These are phyloP conservation scores for Yamadazyma epiphylla DNA, from an alignment of 1,139 yeast genomes.

Conservation along the genomic window DNA sequence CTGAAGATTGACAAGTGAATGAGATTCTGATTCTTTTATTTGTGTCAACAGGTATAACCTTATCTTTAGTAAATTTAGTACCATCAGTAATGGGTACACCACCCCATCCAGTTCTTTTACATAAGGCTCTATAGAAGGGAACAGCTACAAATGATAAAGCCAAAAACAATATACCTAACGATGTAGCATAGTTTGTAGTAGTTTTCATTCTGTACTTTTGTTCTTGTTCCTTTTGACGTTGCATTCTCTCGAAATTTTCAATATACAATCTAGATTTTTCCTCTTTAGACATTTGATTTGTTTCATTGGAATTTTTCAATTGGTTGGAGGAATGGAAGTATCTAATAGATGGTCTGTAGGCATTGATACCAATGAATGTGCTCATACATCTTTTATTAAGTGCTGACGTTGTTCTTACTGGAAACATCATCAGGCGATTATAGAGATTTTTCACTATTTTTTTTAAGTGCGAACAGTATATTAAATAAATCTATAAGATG, in stretches of 20 bases:
- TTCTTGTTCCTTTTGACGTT: conserved; percentile 24
- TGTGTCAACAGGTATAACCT: conserved; percentile 83
- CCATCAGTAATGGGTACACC: conserved; percentile 92
- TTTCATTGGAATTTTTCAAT: no score
- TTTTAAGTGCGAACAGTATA: no score
- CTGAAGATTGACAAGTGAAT: conserved; percentile 90
- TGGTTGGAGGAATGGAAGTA: no score
- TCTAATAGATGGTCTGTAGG: not conserved
- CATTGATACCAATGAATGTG: no score
- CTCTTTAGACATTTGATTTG: conserved; percentile 5
- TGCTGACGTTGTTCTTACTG: no score
- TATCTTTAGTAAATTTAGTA: conserved; percentile 78
- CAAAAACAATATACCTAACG: conserved; percentile 67
- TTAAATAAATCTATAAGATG: no score
- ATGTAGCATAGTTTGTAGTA: conserved; percentile 67
- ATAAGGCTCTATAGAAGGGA: conserved; percentile 85
- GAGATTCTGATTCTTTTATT: conserved; percentile 76
- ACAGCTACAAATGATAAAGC: conserved; percentile 90
- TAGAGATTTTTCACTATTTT: no score
- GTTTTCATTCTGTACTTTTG: conserved; percentile 40
- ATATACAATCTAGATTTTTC: conserved; percentile 14
- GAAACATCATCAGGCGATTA: no score
- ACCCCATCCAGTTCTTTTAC: conserved; percentile 95
- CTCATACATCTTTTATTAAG: no score
- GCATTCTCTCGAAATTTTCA: conserved; percentile 12